These are phyloP conservation scores for Neocucurbitaria cava DNA, from an alignment of 2,329 filamentous ascomycete species.

Conservation along the genomic window DNA sequence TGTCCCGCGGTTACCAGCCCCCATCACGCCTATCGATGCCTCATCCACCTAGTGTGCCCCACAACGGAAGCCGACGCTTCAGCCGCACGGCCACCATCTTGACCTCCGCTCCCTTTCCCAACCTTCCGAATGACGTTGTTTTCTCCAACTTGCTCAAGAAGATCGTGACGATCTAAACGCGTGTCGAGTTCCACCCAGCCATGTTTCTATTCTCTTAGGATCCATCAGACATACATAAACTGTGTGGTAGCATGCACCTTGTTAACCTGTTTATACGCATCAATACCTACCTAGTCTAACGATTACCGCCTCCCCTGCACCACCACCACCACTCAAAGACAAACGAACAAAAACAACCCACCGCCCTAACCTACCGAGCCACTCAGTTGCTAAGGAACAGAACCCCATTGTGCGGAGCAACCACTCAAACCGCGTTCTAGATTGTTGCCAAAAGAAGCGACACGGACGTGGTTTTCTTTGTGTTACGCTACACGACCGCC, in stretches of 20 bases:
- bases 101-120: too few species aligned
- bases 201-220: not conserved
- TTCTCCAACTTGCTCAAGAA: not conserved
- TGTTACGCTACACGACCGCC: slow-evolving; percentile 20
- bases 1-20: not conserved
- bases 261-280: not conserved
- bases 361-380: not conserved
- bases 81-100: slow-evolving; percentile 15
- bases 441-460: not conserved
- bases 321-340: not conserved
- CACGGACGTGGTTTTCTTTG: slow-evolving; percentile 20
- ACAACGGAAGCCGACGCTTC: slow-evolving; percentile 12
- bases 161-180: not conserved
- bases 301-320: not conserved
- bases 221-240: not conserved
- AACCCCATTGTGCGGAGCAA: not conserved
- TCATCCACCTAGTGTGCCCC: slow-evolving; percentile 13
- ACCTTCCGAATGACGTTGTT: slow-evolving; percentile 11
- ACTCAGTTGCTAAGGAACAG: not conserved
- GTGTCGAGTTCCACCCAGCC: not conserved
- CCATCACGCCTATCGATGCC: slow-evolving; percentile 11
- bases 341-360: not conserved
- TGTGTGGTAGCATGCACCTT: too few species aligned
- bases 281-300: not conserved
- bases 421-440: not conserved